Base-by-base conservation (phyloP, 345 rosid genomes). In the Leavenworthia alabamica region DNA sequence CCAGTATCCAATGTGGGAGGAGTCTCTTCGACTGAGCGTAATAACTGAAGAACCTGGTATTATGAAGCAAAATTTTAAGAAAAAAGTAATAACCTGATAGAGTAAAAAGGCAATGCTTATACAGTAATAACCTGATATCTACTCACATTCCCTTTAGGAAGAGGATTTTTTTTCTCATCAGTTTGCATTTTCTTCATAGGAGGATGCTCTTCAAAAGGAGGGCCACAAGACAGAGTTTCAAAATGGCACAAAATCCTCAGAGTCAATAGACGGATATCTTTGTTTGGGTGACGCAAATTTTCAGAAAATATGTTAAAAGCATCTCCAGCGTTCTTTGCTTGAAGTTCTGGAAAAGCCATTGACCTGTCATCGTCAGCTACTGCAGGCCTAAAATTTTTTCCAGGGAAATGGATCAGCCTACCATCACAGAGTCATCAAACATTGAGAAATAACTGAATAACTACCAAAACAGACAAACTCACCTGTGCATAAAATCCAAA, bases 181-280 rank as follows among this genome's bases (percentile, higher is more conserved):
- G 66, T 60, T 70, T 76, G 81, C 73, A 72, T 53, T 57, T 77
- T 80, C 75, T 73, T 77, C 77, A 57, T 72, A n/a, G 75, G 67
- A 15, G 66, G 77, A 66, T 70, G 81, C 67, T 81, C 80, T 10
- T 70, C 42, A 15, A 53, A 33, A 66, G 75, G 73, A 26, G 63
- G 68, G 62, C 68, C 74, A 57, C 62, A 58, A 32, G 61, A 55
- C 32, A 48, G 56, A 27, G 72, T 70, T 67, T 81, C 85, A 63
- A 77, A 80, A 67, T 89, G 94, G 74, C 83, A 83, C 80, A 89
- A 74, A 73, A 93, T 81, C 78, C 76, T 81, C 47, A 93, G 77
- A 52, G 91, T 89, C 61, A 85, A 13, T 74, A 84, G 68, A 20
- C 97, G 96, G 67, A 89, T 75, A 20, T 47, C 62, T 83, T 85